Conservation (phyloP, 768 basidiomycete species). For the Leccinum sublutescens region DNA sequence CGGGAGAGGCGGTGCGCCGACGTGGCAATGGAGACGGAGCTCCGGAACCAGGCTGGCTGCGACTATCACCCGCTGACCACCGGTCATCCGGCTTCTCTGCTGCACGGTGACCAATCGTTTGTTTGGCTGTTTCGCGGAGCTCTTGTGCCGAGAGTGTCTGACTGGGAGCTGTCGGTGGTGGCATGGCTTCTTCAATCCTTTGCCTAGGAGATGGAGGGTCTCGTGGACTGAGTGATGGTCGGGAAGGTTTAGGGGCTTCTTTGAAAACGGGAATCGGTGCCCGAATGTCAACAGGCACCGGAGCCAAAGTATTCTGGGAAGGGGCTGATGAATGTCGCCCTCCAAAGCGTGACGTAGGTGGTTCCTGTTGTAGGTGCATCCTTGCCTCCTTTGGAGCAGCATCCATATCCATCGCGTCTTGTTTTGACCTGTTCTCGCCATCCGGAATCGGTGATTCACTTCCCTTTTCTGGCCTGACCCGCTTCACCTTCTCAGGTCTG, state of each 20-base stretch:
- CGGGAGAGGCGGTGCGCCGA: conserved; percentile 63
- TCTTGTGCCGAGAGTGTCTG: conserved; percentile 79
- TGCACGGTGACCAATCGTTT: conserved; percentile 46
- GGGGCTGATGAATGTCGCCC: conserved; percentile 14
- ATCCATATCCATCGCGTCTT: conserved; percentile 40
- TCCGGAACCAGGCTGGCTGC: conserved; percentile 49
- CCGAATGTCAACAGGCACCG: conserved; percentile 18
- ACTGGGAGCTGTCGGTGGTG: conserved; percentile 74
- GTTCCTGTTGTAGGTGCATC: conserved; percentile 20
- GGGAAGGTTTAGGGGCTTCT: conserved; percentile 21
- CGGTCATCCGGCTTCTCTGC: conserved; percentile 43
- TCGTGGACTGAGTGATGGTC: conserved; percentile 25
- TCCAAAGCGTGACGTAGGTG: conserved; percentile 20
- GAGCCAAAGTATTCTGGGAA: conserved; percentile 15
- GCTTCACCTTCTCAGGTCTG: conserved; percentile 76
- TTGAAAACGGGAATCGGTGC: conserved; percentile 13
- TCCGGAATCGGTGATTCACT: conserved; percentile 37
- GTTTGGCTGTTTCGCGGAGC: conserved; percentile 76
- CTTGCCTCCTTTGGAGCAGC: conserved; percentile 27
- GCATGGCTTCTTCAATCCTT: conserved; percentile 55
- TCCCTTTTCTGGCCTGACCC: conserved; percentile 42
- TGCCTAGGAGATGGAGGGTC: conserved; percentile 43
- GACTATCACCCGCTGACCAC: conserved; percentile 35
- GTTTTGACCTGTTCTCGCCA: conserved; percentile 25
- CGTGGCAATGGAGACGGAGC: conserved; percentile 54